Base-by-base conservation (phyloP, 2,329 filamentous ascomycete genomes). In the Fusarium xyrophilum region DNA sequence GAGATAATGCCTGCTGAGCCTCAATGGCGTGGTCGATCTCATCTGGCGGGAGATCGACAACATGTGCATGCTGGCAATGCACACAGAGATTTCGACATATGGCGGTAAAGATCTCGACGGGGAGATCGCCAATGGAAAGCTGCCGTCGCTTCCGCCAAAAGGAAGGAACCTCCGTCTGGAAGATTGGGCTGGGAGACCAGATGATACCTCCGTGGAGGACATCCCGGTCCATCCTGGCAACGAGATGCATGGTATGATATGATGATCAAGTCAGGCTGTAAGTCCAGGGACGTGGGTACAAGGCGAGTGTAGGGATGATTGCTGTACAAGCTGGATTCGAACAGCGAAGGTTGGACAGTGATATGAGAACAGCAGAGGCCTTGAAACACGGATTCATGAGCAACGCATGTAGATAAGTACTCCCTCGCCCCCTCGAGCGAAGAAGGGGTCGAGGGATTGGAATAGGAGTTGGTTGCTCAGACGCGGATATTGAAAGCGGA, bases 81-180 rank as follows among this genome's bases (percentile, higher is more conserved):
- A 68, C 64, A 58, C 73, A 74, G 15, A 74, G 58, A 42, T 74
- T 70, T 25, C 68, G 68, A 25, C 73, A 74, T 33, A 74, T 73
- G n/a, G 70, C 46, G 27, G 73, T 63, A 28, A 74, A 59, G 47
- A 74, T 74, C 69, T 74, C 73, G 9, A 69, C 68, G 17, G 73
- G 73, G 7, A 74, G 56, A 54, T 70, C 60, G 1, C 57, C 59
- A 7, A 74, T 69, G 19, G 71, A 73, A 46, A 66, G 56, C 14
- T 55, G 56, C 15, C 65, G 56, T 27, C 43, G 61, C 28, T 63
- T 69, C 10, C 56, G 56, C 56, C 59, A 63, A 23, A 56, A 63
- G 46, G 63, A 52, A 38, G 64, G 56, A 17, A 47, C 21, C n/a
- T 68, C 56, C 15, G 47, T 28, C 13, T 56, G 36, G n/a, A 68